These are phyloP conservation scores for Cyclocybe aegerita DNA, from an alignment of 768 basidiomycete genomes.

Conservation along the genomic window DNA sequence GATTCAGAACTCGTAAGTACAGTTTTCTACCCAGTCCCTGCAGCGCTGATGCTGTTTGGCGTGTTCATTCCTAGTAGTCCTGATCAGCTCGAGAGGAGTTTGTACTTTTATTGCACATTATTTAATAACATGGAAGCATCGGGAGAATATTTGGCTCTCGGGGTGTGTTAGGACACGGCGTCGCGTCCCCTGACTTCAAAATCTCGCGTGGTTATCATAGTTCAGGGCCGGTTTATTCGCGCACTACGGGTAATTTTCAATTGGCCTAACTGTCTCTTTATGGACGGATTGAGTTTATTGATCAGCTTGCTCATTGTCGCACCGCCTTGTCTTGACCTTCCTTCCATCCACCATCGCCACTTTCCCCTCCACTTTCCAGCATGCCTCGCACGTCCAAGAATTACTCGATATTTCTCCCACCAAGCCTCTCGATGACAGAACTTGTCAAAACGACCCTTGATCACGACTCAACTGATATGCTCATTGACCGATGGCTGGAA, in stretches of 20 bases:
- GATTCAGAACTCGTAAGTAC: conserved; percentile 45
- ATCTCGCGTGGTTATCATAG: not conserved
- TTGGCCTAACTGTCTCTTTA: conserved; percentile 15
- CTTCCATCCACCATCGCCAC: conserved; percentile 3
- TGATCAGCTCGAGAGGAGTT: not conserved
- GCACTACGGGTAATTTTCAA: conserved; percentile 25
- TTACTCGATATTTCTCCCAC: conserved; percentile 68
- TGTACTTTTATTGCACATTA: too few relatives aligned
- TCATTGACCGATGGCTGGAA: conserved; percentile 85
- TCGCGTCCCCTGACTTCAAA: too few relatives aligned
- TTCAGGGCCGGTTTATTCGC: conserved; percentile 34
- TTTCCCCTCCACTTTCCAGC: conserved; percentile 3
- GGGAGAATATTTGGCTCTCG: too few relatives aligned
- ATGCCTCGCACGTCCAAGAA: conserved; percentile 45
- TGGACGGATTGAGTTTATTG: conserved; percentile 12
- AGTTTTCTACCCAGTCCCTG: not conserved
- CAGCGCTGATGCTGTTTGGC: not conserved
- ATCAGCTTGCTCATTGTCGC: conserved; percentile 12
- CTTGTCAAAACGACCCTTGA: conserved; percentile 77
- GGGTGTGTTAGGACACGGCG: too few relatives aligned
- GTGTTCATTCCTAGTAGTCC: conserved; percentile 14
- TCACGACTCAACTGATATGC: conserved; percentile 72
- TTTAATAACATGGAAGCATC: too few relatives aligned
- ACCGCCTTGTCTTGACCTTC: conserved; percentile 15
- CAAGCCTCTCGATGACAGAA: conserved; percentile 71